Percentiles rank a stretch among this genome's conserved stretches.
Evolutionary conservation across 345 rosid genomes (phyloP).

Genomic region (Pistacia integerrima): DNA sequence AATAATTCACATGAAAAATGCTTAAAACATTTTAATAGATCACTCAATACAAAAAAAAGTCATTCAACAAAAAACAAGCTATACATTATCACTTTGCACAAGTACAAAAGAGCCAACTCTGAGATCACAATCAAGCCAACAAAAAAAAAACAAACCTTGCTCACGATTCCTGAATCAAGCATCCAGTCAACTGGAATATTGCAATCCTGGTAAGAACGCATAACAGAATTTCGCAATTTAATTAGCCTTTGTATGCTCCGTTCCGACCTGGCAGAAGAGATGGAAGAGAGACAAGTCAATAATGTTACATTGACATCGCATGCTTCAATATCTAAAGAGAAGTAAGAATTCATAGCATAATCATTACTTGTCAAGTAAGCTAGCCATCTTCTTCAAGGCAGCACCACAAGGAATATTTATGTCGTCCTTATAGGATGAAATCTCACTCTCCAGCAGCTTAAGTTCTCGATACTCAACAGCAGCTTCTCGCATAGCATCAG

Average conservation of each 20-base stretch:
- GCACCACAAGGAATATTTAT: constrained; percentile 47
- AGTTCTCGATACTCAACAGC: constrained; percentile 82
- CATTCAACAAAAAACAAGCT: too few species aligned
- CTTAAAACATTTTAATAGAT: background rate
- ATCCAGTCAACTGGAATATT: constrained; percentile 85
- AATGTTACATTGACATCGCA: background rate
- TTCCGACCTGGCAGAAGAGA: constrained; percentile 59
- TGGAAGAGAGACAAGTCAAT: constrained; percentile 15
- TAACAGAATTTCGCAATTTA: constrained; percentile 56
- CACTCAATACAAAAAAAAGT: background rate
- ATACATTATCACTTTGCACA: too few species aligned
- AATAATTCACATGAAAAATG: too few species aligned
- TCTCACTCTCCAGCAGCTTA: constrained; percentile 65
- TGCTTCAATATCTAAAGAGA: constrained; percentile 9
- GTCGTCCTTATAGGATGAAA: constrained; percentile 60
- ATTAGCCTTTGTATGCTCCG: constrained; percentile 59
- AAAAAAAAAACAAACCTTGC: constrained; percentile 38
- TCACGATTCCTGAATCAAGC: constrained; percentile 78
- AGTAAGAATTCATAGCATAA: background rate
- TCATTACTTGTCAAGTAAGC: constrained; percentile 75
- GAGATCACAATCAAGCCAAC: too few species aligned
- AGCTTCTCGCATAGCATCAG: constrained; percentile 87
- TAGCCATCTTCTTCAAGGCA: constrained; percentile 81
- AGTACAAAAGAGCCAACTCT: too few species aligned
- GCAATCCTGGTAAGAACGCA: constrained; percentile 61